A percentile compares a stretch with the other conserved stretches of the same genome.
Conservation (phyloP, 148 eudicot genomes). For the Simmondsia chinensis region DNA sequence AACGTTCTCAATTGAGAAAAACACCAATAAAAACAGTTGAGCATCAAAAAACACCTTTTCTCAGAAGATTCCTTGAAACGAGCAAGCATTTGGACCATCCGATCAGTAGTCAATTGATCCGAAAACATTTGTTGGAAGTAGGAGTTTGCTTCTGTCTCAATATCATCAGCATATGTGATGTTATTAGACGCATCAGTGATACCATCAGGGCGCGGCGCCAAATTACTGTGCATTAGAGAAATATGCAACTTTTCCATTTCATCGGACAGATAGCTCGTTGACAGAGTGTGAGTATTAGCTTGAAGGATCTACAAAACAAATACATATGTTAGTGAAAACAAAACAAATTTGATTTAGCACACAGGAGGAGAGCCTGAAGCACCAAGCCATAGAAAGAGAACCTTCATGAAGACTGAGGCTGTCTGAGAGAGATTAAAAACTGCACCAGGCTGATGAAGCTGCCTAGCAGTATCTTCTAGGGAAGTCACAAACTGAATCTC, state of each 20-base stretch:
- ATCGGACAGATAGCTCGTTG: slow-evolving; percentile 40
- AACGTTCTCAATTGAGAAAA: no score
- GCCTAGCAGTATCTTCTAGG: slow-evolving; percentile 38
- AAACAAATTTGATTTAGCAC: no score
- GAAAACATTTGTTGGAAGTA: slow-evolving; percentile 91
- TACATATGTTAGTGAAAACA: no score
- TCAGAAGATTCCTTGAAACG: slow-evolving; percentile 78
- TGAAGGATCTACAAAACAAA: slow-evolving; percentile 61
- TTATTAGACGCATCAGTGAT: slow-evolving; percentile 38
- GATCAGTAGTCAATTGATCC: slow-evolving; percentile 54
- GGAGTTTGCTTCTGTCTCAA: slow-evolving; percentile 80
- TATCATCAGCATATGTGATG: slow-evolving; percentile 52
- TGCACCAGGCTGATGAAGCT: slow-evolving; percentile 39
- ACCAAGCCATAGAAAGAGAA: slow-evolving; percentile 16
- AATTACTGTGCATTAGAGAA: slow-evolving; percentile 29
- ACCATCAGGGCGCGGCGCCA: slow-evolving; percentile 41
- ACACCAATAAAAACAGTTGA: background rate
- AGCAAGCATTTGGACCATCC: slow-evolving; percentile 85
- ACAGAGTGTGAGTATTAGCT: slow-evolving; percentile 39
- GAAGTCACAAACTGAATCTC: slow-evolving; percentile 36
- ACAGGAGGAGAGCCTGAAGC: background rate
- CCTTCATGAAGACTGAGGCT: slow-evolving; percentile 57
- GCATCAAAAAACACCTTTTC: slow-evolving; percentile 38
- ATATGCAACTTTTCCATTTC: slow-evolving; percentile 60
- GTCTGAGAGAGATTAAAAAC: slow-evolving; percentile 36